Evolutionary conservation across 2,329 filamentous ascomycete species (phyloP), one percentile per base, ranked within the genome.

Genomic region (Monosporascus sp.): DNA sequence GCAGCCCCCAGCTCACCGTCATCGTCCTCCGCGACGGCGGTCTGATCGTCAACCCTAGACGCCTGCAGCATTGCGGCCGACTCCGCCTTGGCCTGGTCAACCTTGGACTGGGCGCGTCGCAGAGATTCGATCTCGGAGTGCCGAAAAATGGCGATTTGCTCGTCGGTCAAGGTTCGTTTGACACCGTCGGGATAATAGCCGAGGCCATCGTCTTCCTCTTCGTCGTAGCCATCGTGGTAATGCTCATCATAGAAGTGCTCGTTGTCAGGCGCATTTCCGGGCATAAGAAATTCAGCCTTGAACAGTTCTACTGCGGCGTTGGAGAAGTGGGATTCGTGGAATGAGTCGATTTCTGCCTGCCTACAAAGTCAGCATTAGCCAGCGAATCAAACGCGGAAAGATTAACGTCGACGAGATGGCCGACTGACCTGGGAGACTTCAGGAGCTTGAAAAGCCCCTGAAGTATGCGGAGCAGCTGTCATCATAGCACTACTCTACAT

Each of bases 161-260:
- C 89, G 64, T 97, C 89, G 9, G 92, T 97, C 62, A 97, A 76
- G 18, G 91, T 96, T 41, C 93, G 86, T 67, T 94, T 94, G 56
- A 85, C 83, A 3, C 93, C 92, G 65, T 97, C 92, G 1, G 81
- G 71, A 61, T 97, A 97, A 69, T 90, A 93, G 18, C 91, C 93
- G 17, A 97, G 75, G 1, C 74, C 83, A 64, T 89, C 87, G 39
- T 85, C 81, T 25, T 85, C 82, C 27, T 79, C 57, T 52, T 66
- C 63, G 31, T 68, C 69, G 3, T 68, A 57, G 18, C 70, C 64
- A 6, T 71, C 68, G 38, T 70, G 59, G 18, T 60, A 54, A 11
- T 60, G 44, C 2, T 65, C 57, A 27, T 64, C 55, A 37, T 63
- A 59, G 9, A 55, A 38, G 18, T 64, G 50, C 14, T 62, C 48